Evolutionary conservation across 306 rosid genomes (phyloP).

Genomic region (Corylus avellana): DNA sequence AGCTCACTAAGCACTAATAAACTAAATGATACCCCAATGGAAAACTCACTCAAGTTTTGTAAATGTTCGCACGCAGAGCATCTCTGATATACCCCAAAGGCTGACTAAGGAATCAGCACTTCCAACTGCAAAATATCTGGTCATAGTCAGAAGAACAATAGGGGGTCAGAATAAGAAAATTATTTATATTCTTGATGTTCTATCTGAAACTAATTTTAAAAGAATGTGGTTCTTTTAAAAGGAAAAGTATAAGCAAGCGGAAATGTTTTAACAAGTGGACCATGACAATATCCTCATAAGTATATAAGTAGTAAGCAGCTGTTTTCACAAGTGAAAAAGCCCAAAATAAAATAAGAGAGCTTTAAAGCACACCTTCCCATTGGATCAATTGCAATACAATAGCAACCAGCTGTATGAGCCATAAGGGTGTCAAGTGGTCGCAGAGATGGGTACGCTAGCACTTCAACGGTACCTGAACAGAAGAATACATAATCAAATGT

Average conservation of each 20-base stretch:
- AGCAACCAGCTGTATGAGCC: constrained; percentile 99
- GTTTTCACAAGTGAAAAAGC: constrained; percentile 4
- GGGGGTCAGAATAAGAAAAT: neutral
- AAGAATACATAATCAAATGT: constrained; percentile 16
- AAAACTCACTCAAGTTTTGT: constrained; percentile 84
- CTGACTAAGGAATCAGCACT: constrained; percentile 98
- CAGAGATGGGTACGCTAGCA: constrained; percentile 88
- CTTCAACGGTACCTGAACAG: constrained; percentile 81
- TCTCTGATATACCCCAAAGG: constrained; percentile 90
- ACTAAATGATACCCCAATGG: constrained; percentile 15
- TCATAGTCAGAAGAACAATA: constrained; percentile 6
- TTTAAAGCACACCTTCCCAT: constrained; percentile 65
- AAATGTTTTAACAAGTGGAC: constrained; percentile 4
- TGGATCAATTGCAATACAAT: constrained; percentile 96
- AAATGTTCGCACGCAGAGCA: constrained; percentile 95
- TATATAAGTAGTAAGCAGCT: neutral
- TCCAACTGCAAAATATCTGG: constrained; percentile 92
- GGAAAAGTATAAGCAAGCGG: neutral
- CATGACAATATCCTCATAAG: neutral
- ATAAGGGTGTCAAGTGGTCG: constrained; percentile 78
- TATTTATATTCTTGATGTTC: neutral
- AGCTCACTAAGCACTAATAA: constrained; percentile 6
- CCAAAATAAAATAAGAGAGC: constrained; percentile 21
- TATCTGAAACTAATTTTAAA: neutral
- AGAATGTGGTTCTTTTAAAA: neutral